Conservation (phyloP, 805 yeast species). For the Lachancea quebecensis region DNA sequence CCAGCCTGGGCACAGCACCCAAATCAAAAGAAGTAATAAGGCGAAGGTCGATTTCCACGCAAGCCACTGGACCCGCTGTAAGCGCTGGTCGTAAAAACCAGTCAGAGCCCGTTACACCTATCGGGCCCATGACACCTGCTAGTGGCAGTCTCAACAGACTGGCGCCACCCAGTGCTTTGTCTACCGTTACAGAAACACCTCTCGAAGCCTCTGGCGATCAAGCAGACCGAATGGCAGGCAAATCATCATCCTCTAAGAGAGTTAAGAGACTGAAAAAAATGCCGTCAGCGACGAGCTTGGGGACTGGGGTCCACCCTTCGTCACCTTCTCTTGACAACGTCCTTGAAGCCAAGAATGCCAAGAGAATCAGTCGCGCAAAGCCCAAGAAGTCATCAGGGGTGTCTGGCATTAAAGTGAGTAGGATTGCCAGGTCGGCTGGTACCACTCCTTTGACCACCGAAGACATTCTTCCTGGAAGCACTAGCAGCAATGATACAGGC, state of each 20-base stretch:
- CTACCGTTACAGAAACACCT: slow-evolving; percentile 15
- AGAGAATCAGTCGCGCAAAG: not conserved
- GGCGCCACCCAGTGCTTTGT: slow-evolving; percentile 12
- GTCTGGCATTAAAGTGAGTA: slow-evolving; percentile 6
- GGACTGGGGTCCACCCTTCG: not conserved
- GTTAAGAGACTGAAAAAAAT: slow-evolving; percentile 4
- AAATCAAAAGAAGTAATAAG: slow-evolving; percentile 1
- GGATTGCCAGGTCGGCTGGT: slow-evolving; percentile 12
- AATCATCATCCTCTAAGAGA: slow-evolving; percentile 8
- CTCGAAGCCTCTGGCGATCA: slow-evolving; percentile 8
- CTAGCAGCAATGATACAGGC: slow-evolving; percentile 9
- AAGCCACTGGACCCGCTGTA: slow-evolving; percentile 1
- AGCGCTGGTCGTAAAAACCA: slow-evolving; percentile 9
- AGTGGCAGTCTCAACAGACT: slow-evolving; percentile 8
- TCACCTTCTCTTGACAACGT: slow-evolving; percentile 2
- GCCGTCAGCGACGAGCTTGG: not conserved
- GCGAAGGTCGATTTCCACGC: slow-evolving; percentile 7
- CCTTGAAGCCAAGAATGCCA: slow-evolving; percentile 4
- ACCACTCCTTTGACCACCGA: slow-evolving; percentile 11
- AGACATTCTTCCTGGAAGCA: slow-evolving; percentile 5
- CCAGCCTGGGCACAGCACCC: slow-evolving; percentile 3
- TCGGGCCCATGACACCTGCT: slow-evolving; percentile 8
- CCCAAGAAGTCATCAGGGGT: slow-evolving; percentile 11
- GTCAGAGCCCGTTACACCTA: slow-evolving; percentile 11
- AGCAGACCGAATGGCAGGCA: slow-evolving; percentile 6